These are phyloP conservation scores for Stenocarpella maydis DNA, from an alignment of 2,329 filamentous ascomycete genomes.

Conservation along the genomic window DNA sequence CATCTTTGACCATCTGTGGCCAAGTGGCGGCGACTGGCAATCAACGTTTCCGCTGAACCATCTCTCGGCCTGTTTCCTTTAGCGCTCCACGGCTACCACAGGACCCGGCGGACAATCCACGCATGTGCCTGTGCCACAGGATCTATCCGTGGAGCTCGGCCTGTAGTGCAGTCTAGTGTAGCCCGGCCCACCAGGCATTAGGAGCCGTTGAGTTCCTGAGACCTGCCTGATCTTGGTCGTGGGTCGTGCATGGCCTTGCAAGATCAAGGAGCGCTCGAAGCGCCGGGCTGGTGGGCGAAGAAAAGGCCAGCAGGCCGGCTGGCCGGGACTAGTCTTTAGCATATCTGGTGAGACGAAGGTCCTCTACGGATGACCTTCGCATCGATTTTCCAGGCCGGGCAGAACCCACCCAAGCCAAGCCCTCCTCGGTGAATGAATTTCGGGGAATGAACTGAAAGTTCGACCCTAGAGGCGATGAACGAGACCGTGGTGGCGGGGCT, in stretches of 20 bases:
- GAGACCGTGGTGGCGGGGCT: conserved; percentile 13
- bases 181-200: conserved; percentile 23
- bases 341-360: conserved; percentile 1
- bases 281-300: conserved; percentile 4
- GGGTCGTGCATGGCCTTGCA: conserved; percentile 4
- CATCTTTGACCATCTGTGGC: conserved; percentile 12
- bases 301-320: not conserved
- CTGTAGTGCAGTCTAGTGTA: conserved; percentile 19
- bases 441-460: conserved; percentile 27
- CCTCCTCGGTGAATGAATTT: conserved; percentile 20
- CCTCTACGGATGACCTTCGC: conserved; percentile 19
- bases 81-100: conserved; percentile 11
- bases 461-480: conserved; percentile 8
- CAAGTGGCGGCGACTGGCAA: conserved; percentile 23
- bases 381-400: conserved; percentile 28
- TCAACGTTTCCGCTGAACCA: conserved; percentile 8
- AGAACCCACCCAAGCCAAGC: not conserved
- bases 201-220: conserved; percentile 27
- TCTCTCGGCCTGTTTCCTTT: conserved; percentile 17
- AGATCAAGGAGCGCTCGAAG: conserved; percentile 9
- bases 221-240: not conserved
- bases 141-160: conserved; percentile 21
- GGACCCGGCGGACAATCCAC: not conserved
- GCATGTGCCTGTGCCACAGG: conserved; percentile 1
- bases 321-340: conserved; percentile 10